Base-by-base conservation (phyloP, 768 basidiomycete genomes). In the Aureoboletus auriporus region DNA sequence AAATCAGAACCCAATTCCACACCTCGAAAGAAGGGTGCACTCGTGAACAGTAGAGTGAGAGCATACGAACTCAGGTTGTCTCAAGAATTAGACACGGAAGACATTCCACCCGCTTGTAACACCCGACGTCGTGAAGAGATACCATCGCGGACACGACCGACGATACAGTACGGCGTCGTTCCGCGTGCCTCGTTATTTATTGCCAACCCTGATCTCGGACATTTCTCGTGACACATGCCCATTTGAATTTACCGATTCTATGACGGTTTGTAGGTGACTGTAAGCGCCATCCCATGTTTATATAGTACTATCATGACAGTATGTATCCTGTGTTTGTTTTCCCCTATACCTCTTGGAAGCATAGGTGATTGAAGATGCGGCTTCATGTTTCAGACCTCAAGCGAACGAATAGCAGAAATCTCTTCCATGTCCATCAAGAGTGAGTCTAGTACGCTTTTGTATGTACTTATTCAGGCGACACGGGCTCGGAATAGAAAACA, bases 171-270 rank as follows among this genome's bases (percentile, higher is more conserved):
- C 62, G 86, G 86, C 11, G 73, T 89, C 30, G 82, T 75, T 31
- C 79, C 80, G 20, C 75, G 77, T 51, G 67, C 78, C 16, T 79
- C 79, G 52, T 71, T 91, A 28, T 90, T 79, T 55, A 74, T 91
- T 44, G 84, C 85, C 20, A 90, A 91, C 65, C 87, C 89, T 33
- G 61, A 62, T 50, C 44, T 47, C 37, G 49, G 50, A 44, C 40
- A 39, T 37, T 17, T 45, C 34, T 40, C 49, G 33, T 65, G 58
- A 63, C 30, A 17, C 34, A 27, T 39, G 35, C 42, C 35, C 27
- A 34, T 28, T 36, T 37, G 50, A 37, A 38, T 45, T 45, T 44
- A 50, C 41, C 27, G 12, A 20, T 42, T 45, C 35, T 52, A 31
- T 20, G 14, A 20, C 31, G 29, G 39, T 35, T 49, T n/a, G 33